These are phyloP conservation scores for Paecilomyces fulvus DNA, from an alignment of 2,329 filamentous ascomycete species.

Conservation along the genomic window DNA sequence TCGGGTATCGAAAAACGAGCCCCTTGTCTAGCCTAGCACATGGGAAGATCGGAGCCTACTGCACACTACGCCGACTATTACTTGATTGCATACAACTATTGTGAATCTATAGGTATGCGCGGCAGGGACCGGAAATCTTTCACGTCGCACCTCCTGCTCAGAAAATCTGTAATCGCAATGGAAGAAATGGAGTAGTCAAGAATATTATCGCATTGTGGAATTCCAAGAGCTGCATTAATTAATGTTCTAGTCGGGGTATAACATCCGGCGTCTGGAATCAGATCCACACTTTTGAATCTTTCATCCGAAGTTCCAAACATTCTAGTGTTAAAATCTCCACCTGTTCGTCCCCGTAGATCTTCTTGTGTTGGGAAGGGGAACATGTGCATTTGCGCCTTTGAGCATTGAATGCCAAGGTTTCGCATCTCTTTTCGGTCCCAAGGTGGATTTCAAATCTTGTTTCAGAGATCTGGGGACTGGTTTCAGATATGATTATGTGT, in stretches of 20 bases:
- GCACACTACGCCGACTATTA: not conserved
- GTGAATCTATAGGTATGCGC: not conserved
- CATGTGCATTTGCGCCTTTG: not conserved
- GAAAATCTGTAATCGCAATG: not conserved
- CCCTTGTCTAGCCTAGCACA: not conserved
- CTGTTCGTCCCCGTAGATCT: not conserved
- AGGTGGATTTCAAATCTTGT: not conserved
- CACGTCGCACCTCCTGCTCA: not conserved
- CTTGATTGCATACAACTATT: not conserved
- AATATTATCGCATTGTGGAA: not conserved
- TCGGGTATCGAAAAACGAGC: not conserved
- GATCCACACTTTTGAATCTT: not conserved
- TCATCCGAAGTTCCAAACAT: not conserved
- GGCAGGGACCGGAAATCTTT: not conserved
- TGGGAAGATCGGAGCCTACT: not conserved
- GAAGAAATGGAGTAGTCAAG: not conserved
- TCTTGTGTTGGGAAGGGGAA: not conserved
- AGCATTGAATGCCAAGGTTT: not conserved
- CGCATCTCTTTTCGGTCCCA: not conserved
- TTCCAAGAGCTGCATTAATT: not conserved
- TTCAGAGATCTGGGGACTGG: too few relatives aligned
- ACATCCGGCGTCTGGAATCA: not conserved
- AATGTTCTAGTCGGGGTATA: not conserved
- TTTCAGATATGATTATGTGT: too few relatives aligned
- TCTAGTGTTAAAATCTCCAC: not conserved